phyloP scores from a whole-genome alignment of 352 stramenopile species.

The Pythium periplocum region DNA sequence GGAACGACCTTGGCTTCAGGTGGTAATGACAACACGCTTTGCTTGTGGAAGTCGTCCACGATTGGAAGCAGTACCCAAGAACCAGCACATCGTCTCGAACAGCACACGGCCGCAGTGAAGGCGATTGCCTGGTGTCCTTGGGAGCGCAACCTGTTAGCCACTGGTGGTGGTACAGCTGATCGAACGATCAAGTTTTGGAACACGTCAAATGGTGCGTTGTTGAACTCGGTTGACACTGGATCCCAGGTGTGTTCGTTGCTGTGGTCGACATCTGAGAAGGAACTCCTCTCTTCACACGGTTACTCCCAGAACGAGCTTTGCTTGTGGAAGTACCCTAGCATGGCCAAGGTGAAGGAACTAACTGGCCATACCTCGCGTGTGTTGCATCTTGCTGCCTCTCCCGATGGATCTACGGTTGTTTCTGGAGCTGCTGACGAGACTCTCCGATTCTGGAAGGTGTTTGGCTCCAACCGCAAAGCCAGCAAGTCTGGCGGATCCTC shows the following conservation, averaged over 20 bases:
- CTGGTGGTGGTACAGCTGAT: conserved; percentile 96
- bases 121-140: conserved; percentile 98
- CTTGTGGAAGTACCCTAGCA: conserved; percentile 99
- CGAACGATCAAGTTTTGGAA: conserved; percentile 99
- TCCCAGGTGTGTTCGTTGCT: conserved; percentile 97
- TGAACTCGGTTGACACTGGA: conserved; percentile 97
- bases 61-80: conserved; percentile 55
- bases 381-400: conserved; percentile 95
- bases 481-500: conserved; percentile 51
- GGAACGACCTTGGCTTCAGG: conserved; percentile 94
- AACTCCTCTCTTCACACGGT: conserved; percentile 96
- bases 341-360: conserved; percentile 97
- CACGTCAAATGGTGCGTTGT: conserved; percentile 90
- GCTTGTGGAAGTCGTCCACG: conserved; percentile 93
- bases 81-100: conserved; percentile 84
- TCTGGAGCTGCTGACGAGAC: conserved; percentile 98
- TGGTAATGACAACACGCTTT: conserved; percentile 97
- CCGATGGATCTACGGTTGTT: conserved; percentile 95
- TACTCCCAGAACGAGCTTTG: conserved; percentile 98
- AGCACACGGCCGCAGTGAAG: conserved; percentile 98
- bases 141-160: conserved; percentile 96
- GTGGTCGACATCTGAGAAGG: conserved; percentile 91
- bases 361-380: conserved; percentile 96
- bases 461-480: conserved; percentile 85
- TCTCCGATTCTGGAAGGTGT: conserved; percentile 99